Evolutionary conservation across 2,329 filamentous ascomycete genomes (phyloP).

Genomic region (Aspergillus aculeatus): DNA sequence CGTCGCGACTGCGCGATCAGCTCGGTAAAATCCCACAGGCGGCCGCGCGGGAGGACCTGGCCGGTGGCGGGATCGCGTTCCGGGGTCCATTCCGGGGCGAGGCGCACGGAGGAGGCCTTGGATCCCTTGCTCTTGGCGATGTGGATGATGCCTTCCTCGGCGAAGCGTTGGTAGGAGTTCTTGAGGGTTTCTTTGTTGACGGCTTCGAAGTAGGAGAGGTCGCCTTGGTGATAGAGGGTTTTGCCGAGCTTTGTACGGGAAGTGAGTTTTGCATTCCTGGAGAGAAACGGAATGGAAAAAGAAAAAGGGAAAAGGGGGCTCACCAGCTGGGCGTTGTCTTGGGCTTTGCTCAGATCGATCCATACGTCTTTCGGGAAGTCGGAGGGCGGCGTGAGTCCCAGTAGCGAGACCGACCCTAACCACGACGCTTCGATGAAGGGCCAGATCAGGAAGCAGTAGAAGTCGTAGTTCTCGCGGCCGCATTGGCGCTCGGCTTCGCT

Average conservation of each 20-base stretch:
- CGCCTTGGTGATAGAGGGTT: conserved; percentile 94
- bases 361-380: conserved; percentile 64
- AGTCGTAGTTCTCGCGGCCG: conserved; percentile 93
- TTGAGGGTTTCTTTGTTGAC: conserved; percentile 98
- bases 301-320: conserved; percentile 27
- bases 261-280: neutral
- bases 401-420: conserved; percentile 83
- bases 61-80: conserved; percentile 62
- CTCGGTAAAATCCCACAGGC: conserved; percentile 89
- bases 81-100: conserved; percentile 74
- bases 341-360: conserved; percentile 74
- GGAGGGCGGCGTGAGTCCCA: conserved; percentile 76
- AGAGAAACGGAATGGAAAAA: no score
- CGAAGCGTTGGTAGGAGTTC: conserved; percentile 84
- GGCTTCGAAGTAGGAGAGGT: conserved; percentile 94
- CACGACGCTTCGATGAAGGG: conserved; percentile 94
- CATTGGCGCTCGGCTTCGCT: conserved; percentile 71
- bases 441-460: conserved; percentile 98
- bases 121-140: conserved; percentile 66
- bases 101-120: conserved; percentile 51
- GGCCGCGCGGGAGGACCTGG: conserved; percentile 66
- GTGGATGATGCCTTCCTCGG: conserved; percentile 84
- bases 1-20: conserved; percentile 77
- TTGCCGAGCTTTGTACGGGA: conserved; percentile 69
- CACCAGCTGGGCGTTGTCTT: conserved; percentile 78